Evolutionary conservation across 2,329 filamentous ascomycete genomes (phyloP).

Genomic region (Colletotrichum liaoningense): DNA sequence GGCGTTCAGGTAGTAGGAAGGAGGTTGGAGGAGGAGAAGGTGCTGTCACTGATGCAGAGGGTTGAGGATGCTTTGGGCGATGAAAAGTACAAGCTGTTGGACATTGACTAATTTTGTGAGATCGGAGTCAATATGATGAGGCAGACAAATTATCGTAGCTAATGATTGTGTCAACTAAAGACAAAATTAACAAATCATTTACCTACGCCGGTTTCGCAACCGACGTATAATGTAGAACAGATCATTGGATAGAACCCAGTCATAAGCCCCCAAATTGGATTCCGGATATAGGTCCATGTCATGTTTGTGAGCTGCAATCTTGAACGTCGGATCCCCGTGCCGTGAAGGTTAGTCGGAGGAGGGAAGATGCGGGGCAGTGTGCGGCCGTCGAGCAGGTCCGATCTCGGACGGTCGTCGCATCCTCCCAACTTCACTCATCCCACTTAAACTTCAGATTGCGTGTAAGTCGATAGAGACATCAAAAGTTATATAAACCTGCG

Average conservation of each 20-base stretch:
- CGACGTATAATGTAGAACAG: background rate
- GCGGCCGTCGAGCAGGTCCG: constrained; percentile 27
- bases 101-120: constrained; percentile 52
- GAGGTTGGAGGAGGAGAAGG: constrained; percentile 88
- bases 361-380: constrained; percentile 1
- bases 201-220: constrained; percentile 7
- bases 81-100: constrained; percentile 63
- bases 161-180: background rate
- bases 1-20: constrained; percentile 86
- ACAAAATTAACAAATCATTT: background rate
- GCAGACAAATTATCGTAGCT: background rate
- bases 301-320: background rate
- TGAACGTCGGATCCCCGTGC: background rate
- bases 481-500: background rate
- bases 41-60: constrained; percentile 81
- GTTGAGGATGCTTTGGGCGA: constrained; percentile 79
- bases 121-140: too few relatives aligned
- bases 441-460: constrained; percentile 34
- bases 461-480: constrained; percentile 10
- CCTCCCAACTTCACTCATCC: background rate
- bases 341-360: background rate
- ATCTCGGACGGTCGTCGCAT: constrained; percentile 32
- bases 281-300: background rate
- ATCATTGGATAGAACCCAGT: constrained; percentile 1
- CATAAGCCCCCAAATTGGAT: background rate